A percentile compares a stretch with the other conserved stretches of the same genome.
These are phyloP conservation scores for Aspergillus sp. DNA, from an alignment of 2,329 filamentous ascomycete species.

Conservation along the genomic window DNA sequence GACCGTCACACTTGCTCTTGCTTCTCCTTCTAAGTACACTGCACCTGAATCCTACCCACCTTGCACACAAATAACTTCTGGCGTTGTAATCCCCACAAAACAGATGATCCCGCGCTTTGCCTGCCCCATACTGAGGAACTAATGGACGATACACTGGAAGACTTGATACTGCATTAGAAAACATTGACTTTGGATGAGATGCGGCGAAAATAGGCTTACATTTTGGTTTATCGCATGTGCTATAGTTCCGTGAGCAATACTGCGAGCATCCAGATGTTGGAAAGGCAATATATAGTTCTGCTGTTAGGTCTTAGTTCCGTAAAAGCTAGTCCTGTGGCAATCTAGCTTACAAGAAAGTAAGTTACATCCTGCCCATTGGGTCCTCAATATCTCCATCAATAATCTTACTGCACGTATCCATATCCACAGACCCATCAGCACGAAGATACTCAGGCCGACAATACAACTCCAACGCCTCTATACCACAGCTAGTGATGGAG, in stretches of 20 bases:
- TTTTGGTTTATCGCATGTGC: neutral
- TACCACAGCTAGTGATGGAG: neutral
- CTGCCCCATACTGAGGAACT: neutral
- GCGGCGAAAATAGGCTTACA: neutral
- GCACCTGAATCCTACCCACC: neutral
- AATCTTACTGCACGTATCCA: neutral
- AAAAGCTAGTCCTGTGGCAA: neutral
- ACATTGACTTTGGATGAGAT: neutral
- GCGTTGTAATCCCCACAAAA: neutral
- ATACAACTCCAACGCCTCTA: neutral
- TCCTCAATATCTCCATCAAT: neutral
- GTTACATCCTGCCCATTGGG: neutral
- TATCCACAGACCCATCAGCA: neutral
- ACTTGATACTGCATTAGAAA: neutral
- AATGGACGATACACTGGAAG: neutral
- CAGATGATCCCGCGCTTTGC: neutral
- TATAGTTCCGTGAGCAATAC: neutral
- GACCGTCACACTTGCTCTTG: no score
- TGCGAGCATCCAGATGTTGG: neutral
- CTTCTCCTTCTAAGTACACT: slow-evolving; percentile 5
- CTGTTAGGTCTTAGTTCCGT: neutral
- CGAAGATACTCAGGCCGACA: neutral
- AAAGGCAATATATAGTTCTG: neutral
- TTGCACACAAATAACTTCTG: neutral
- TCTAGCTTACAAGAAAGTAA: neutral